Evolutionary conservation across 2,329 filamentous ascomycete species (phyloP).

Genomic region (Ascochyta koolunga): DNA sequence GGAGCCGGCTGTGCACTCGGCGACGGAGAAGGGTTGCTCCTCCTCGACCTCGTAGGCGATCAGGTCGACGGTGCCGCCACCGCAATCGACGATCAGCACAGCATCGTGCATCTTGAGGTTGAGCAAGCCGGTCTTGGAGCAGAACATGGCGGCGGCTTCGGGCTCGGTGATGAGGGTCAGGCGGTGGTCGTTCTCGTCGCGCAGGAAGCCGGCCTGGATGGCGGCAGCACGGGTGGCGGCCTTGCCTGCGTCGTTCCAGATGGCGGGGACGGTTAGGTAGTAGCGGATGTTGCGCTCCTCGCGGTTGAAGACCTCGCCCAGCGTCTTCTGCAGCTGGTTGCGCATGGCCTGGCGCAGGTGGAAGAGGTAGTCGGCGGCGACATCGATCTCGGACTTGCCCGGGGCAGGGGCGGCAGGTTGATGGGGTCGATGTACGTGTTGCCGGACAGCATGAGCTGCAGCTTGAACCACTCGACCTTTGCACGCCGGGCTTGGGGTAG

Average conservation of each 20-base stretch:
- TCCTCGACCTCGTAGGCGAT: constrained; percentile 99
- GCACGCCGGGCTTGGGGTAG: constrained; percentile 95
- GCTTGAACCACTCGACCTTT: constrained; percentile 99
- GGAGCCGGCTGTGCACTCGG: constrained; percentile 95
- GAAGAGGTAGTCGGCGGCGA: constrained; percentile 98
- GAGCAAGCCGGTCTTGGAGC: constrained; percentile 92
- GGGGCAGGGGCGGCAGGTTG: constrained; percentile 97
- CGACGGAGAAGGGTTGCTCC: constrained; percentile 94
- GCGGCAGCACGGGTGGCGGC: constrained; percentile 94
- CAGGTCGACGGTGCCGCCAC: constrained; percentile 97
- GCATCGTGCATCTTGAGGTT: constrained; percentile 98
- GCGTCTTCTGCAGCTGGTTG: constrained; percentile 90
- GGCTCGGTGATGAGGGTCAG: constrained; percentile 94
- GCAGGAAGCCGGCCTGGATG: constrained; percentile 94
- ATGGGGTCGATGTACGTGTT: constrained; percentile 99
- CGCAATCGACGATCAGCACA: constrained; percentile 97
- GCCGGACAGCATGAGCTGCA: constrained; percentile 97
- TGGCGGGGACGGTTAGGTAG: constrained; percentile 97
- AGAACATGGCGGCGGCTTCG: constrained; percentile 96
- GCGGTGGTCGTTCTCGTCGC: constrained; percentile 97
- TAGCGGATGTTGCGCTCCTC: constrained; percentile 98
- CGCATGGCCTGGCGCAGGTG: constrained; percentile 97
- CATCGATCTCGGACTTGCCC: constrained; percentile 98
- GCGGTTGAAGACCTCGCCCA: constrained; percentile 96
- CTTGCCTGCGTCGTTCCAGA: constrained; percentile 99